Conservation (phyloP, 176 grass and related monocot species). For the Oropetium thomaeum region DNA sequence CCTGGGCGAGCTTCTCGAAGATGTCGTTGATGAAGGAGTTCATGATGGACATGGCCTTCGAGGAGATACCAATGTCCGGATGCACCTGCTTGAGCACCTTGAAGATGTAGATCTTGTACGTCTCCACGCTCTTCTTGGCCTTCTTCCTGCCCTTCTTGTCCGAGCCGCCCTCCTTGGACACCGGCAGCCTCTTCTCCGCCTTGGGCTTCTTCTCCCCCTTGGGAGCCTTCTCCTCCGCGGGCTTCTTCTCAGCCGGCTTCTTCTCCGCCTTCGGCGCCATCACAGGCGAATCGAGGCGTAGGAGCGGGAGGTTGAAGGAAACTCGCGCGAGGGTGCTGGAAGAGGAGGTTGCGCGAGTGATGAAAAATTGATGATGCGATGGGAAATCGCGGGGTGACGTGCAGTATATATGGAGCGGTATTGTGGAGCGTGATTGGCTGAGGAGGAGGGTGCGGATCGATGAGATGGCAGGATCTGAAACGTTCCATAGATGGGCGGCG, state of each 20-base stretch:
- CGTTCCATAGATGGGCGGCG: not conserved
- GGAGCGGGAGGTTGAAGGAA: not conserved
- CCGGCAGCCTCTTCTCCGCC: conserved; percentile 40
- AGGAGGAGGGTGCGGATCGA: not conserved
- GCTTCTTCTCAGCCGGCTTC: conserved; percentile 47
- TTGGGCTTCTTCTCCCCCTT: conserved; percentile 43
- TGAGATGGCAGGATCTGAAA: conserved; percentile 11
- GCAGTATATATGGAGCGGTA: not conserved
- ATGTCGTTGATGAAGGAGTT: conserved; percentile 86
- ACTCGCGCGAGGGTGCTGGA: not conserved
- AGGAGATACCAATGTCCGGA: conserved; percentile 64
- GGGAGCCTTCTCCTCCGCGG: conserved; percentile 32
- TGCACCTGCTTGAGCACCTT: conserved; percentile 88
- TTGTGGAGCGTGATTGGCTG: conserved; percentile 1
- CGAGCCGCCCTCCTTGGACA: conserved; percentile 27
- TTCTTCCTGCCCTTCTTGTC: conserved; percentile 49
- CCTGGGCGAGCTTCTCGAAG: conserved; percentile 63
- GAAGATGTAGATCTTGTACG: conserved; percentile 98
- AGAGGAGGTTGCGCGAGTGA: not conserved
- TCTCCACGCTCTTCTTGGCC: conserved; percentile 57
- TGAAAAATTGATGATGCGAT: no score
- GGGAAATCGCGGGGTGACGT: not conserved
- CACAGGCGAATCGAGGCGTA: not conserved
- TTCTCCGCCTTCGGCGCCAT: conserved; percentile 54
- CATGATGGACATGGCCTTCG: conserved; percentile 82